Evolutionary conservation across 2,329 filamentous ascomycete genomes (phyloP).

Genomic region (Paramyrothecium roridum): DNA sequence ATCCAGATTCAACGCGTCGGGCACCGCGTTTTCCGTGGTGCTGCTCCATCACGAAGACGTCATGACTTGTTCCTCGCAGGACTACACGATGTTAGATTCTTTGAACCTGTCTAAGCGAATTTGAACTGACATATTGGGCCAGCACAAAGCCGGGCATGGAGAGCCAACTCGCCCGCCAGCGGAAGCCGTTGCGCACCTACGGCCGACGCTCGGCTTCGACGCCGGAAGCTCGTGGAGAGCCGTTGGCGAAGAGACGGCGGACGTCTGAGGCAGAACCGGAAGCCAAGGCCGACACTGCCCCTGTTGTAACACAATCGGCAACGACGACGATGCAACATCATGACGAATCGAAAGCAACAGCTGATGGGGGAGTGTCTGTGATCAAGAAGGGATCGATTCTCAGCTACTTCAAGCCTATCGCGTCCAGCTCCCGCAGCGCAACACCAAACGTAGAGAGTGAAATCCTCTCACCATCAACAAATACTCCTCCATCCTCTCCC

Average conservation of each 20-base stretch:
- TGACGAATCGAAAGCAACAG: no score
- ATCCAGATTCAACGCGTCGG: not conserved
- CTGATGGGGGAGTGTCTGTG: not conserved
- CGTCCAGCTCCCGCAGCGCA: constrained; percentile 5
- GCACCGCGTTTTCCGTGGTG: not conserved
- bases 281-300: not conserved
- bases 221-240: constrained; percentile 19
- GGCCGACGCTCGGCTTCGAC: constrained; percentile 27
- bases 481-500: constrained; percentile 18
- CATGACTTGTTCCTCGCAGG: constrained; percentile 15
- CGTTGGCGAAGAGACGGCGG: constrained; percentile 21
- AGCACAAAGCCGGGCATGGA: constrained; percentile 28
- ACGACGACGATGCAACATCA: not conserved
- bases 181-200: constrained; percentile 37
- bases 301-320: not conserved
- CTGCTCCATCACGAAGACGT: not conserved
- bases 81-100: constrained; percentile 22
- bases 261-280: not conserved
- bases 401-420: constrained; percentile 36
- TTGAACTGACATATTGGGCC: constrained; percentile 7
- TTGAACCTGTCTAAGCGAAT: no score
- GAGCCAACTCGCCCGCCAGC: constrained; percentile 17
- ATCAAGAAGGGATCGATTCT: constrained; percentile 33
- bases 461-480: constrained; percentile 8
- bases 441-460: constrained; percentile 11